Evolutionary conservation across 352 stramenopile species (phyloP).

Genomic region (Plasmopara viticola): DNA sequence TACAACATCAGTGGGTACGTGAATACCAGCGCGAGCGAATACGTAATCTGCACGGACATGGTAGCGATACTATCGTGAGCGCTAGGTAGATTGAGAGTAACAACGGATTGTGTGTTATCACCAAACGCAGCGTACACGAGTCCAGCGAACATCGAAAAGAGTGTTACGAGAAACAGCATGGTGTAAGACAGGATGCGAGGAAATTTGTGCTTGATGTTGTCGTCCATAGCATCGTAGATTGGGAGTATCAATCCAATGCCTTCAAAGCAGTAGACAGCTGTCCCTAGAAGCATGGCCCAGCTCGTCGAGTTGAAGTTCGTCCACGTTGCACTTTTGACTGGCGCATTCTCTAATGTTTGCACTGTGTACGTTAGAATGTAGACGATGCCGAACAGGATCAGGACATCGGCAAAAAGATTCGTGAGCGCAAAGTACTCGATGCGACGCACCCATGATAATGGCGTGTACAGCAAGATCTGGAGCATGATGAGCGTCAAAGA

Average conservation of each 20-base stretch:
- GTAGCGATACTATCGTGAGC: slow-evolving; percentile 44
- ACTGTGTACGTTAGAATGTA: slow-evolving; percentile 57
- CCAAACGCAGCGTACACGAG: slow-evolving; percentile 53
- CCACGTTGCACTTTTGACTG: slow-evolving; percentile 31
- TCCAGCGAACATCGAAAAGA: slow-evolving; percentile 51
- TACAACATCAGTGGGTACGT: slow-evolving; percentile 73
- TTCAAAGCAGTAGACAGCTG: slow-evolving; percentile 64
- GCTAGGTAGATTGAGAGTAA: slow-evolving; percentile 53
- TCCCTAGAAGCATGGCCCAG: slow-evolving; percentile 57
- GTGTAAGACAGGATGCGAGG: slow-evolving; percentile 40
- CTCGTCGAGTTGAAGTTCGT: slow-evolving; percentile 61
- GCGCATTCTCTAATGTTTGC: slow-evolving; percentile 29
- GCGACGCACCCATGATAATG: slow-evolving; percentile 59
- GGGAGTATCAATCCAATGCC: slow-evolving; percentile 65
- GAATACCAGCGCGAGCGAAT: slow-evolving; percentile 58
- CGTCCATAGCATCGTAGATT: slow-evolving; percentile 60
- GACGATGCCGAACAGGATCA: slow-evolving; percentile 50
- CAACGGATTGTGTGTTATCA: slow-evolving; percentile 44
- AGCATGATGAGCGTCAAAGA: slow-evolving; percentile 53
- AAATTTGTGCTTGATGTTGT: slow-evolving; percentile 56
- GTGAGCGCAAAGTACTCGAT: slow-evolving; percentile 73
- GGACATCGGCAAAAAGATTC: slow-evolving; percentile 55
- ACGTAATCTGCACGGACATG: slow-evolving; percentile 59
- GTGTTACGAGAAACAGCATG: slow-evolving; percentile 44
- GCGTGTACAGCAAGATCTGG: slow-evolving; percentile 64